These are phyloP conservation scores for Venturia nashicola DNA, from an alignment of 2,329 filamentous ascomycete genomes.

Conservation along the genomic window DNA sequence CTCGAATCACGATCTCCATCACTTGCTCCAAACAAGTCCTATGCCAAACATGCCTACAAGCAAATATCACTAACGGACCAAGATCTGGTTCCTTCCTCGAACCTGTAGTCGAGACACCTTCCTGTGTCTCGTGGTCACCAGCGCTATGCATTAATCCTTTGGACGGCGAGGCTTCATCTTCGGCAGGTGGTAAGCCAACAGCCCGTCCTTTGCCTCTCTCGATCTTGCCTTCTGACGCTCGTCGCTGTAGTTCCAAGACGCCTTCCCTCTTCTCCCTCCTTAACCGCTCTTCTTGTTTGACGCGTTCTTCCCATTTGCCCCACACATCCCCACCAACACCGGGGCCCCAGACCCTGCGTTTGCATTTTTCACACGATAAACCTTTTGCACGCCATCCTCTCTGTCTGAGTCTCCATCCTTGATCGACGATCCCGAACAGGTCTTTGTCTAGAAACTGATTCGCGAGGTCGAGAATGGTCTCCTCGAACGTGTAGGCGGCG, in stretches of 20 bases:
- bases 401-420: conserved; percentile 62
- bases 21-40: conserved; percentile 20
- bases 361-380: conserved; percentile 80
- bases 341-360: conserved; percentile 74
- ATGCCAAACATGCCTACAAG: conserved; percentile 29
- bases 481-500: conserved; percentile 89
- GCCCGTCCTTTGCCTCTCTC: conserved; percentile 45
- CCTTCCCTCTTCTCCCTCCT: conserved; percentile 22
- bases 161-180: conserved; percentile 22
- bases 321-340: conserved; percentile 68
- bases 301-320: conserved; percentile 63
- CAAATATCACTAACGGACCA: conserved; percentile 23
- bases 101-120: conserved; percentile 10
- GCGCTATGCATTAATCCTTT: conserved; percentile 31
- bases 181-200: neutral
- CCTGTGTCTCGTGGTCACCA: conserved; percentile 24
- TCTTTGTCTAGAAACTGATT: conserved; percentile 81
- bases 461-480: conserved; percentile 73
- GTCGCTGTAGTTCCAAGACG: conserved; percentile 18
- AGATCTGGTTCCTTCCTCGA: conserved; percentile 1
- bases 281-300: conserved; percentile 28
- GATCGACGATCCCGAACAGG: conserved; percentile 70
- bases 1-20: neutral
- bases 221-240: conserved; percentile 23
- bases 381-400: conserved; percentile 81